phyloP scores from a whole-genome alignment of 1,284 basidiomycete genomes.

The Agroathelia rolfsii region DNA sequence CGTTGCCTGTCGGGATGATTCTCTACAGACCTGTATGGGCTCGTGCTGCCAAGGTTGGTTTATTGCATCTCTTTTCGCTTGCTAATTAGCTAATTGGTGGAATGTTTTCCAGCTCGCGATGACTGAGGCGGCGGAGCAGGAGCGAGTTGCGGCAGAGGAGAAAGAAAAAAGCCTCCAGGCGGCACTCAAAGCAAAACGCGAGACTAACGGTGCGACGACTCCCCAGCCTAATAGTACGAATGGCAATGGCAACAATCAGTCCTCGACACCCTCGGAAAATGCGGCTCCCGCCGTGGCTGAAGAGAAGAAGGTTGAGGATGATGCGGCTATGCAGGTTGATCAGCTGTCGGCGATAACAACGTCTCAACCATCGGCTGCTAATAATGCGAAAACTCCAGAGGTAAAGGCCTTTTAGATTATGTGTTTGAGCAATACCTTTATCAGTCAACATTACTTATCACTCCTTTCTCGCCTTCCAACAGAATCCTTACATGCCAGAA shows the following conservation, averaged over 20 bases:
- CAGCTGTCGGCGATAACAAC: constrained; percentile 5
- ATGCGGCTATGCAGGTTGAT: constrained; percentile 45
- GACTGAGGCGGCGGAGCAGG: no score
- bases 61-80: no score
- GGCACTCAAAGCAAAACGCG: constrained; percentile 63
- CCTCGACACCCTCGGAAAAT: constrained; percentile 23
- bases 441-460: no score
- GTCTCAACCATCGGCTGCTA: constrained; percentile 14
- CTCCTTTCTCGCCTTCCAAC: no score
- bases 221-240: no score
- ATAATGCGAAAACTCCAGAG: no score
- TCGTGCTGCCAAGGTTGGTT: no score
- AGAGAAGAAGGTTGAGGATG: constrained; percentile 30
- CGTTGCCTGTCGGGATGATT: no score
- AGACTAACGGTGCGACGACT: constrained; percentile 44
- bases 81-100: no score
- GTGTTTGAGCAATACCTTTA: no score
- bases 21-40: no score
- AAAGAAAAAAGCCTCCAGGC: constrained; percentile 70
- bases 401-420: constrained; percentile 26
- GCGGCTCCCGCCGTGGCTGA: constrained; percentile 21
- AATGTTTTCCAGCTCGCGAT: no score
- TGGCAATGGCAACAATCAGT: constrained; percentile 47
- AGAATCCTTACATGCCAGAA: constrained; percentile 73
- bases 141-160: constrained; percentile 57